Percentiles rank a stretch among this genome's conserved stretches.
Conservation (phyloP, 164 flowering plant genomes). For the Sextonia rubra region DNA sequence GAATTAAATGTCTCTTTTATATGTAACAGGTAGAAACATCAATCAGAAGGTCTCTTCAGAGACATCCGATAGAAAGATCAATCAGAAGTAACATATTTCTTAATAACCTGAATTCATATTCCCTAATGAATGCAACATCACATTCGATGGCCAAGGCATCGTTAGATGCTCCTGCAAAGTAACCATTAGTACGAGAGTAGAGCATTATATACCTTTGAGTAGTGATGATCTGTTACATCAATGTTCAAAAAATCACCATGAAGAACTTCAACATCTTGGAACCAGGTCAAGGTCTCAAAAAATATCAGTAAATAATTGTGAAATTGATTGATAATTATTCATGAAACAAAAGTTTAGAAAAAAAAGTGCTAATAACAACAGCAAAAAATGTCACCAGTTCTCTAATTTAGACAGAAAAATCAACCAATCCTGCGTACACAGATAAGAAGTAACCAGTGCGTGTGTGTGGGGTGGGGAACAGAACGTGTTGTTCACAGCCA, state of each 20-base stretch:
- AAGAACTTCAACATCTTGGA: conserved; percentile 54
- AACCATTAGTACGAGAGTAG: background rate
- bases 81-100: too few relatives aligned
- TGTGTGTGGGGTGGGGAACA: too few relatives aligned
- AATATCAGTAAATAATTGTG: background rate
- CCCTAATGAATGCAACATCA: background rate
- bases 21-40: too few relatives aligned
- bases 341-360: background rate
- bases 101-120: background rate
- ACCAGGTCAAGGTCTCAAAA: conserved; percentile 29
- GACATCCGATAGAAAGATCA: too few relatives aligned
- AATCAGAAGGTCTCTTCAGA: too few relatives aligned
- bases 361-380: too few relatives aligned
- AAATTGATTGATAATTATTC: background rate
- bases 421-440: background rate
- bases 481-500: too few relatives aligned
- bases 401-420: background rate
- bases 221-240: conserved; percentile 45
- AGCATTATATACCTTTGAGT: conserved; percentile 43
- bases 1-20: too few relatives aligned
- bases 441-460: background rate
- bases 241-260: conserved; percentile 65
- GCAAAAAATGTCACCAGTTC: background rate
- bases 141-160: background rate
- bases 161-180: background rate